These are phyloP conservation scores for Yamadazyma scolyti DNA, from an alignment of 805 yeast genomes.

Conservation along the genomic window DNA sequence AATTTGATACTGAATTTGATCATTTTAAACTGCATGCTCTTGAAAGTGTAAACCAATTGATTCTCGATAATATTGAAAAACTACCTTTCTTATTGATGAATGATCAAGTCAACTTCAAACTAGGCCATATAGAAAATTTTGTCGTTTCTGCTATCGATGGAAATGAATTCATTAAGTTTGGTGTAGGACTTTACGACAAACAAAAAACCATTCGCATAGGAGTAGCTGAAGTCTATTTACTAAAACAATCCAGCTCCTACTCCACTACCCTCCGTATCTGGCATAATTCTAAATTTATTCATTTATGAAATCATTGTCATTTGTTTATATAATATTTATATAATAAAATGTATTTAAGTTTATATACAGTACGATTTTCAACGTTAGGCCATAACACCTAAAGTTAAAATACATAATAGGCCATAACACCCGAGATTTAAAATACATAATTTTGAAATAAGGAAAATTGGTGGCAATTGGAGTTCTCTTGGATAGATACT, in stretches of 20 bases:
- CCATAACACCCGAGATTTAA: too few relatives aligned
- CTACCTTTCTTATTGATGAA: constrained; percentile 25
- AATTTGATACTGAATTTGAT: constrained; percentile 35
- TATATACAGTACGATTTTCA: too few relatives aligned
- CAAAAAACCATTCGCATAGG: constrained; percentile 32
- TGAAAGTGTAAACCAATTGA: constrained; percentile 19
- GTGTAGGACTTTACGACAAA: constrained; percentile 26
- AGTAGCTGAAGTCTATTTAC: constrained; percentile 27
- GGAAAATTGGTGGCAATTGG: constrained; percentile 10
- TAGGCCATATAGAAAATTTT: constrained; percentile 11
- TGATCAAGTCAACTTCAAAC: constrained; percentile 23
- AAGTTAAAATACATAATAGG: too few relatives aligned
- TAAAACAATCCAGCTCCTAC: too few relatives aligned
- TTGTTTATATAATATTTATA: too few relatives aligned
- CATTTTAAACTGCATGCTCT: constrained; percentile 26
- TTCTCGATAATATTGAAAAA: constrained; percentile 22
- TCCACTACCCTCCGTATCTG: too few relatives aligned
- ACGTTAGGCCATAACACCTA: too few relatives aligned
- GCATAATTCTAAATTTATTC: too few relatives aligned
- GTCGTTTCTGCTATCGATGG: constrained; percentile 9
- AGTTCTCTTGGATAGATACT: constrained; percentile 34
- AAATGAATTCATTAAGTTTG: constrained; percentile 27
- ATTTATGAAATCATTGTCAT: too few relatives aligned
- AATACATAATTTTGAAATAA: too few relatives aligned
- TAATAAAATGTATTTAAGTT: too few relatives aligned